Conservation (phyloP, 2,329 filamentous ascomycete species). For the Xylariaceae sp. region DNA sequence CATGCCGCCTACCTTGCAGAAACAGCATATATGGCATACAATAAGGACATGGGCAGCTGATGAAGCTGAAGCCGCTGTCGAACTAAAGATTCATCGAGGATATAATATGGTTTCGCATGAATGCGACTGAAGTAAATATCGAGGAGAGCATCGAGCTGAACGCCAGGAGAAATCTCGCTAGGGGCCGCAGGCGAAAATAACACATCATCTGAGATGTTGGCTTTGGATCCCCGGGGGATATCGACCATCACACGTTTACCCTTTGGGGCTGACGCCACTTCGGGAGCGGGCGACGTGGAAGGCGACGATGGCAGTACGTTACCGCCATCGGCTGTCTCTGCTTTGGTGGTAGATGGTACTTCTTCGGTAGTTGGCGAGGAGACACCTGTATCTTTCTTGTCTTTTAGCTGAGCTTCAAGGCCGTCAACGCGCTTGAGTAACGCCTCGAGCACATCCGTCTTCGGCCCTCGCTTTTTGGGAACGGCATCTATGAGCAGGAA, state of each 20-base stretch:
- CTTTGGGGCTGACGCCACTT: conserved; percentile 36
- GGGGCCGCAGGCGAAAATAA: conserved; percentile 39
- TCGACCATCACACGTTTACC: conserved; percentile 40
- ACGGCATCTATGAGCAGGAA: conserved; percentile 62
- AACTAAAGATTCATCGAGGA: conserved; percentile 72
- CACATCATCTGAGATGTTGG: conserved; percentile 34
- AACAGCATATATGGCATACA: conserved; percentile 58
- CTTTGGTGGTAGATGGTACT: conserved; percentile 18
- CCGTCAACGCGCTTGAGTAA: conserved; percentile 81
- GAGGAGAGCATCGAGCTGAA: conserved; percentile 60
- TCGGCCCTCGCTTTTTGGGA: conserved; percentile 84
- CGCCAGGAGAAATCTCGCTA: conserved; percentile 44
- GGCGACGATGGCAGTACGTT: conserved; percentile 18
- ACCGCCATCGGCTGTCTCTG: conserved; percentile 25
- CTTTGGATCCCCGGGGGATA: conserved; percentile 31
- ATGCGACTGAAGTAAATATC: conserved; percentile 77
- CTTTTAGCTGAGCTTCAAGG: conserved; percentile 73
- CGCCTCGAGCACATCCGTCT: conserved; percentile 84
- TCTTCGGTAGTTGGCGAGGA: conserved; percentile 37
- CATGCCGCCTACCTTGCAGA: conserved; percentile 51
- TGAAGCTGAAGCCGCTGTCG: conserved; percentile 68
- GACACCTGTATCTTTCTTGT: conserved; percentile 50
- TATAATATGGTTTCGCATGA: conserved; percentile 77
- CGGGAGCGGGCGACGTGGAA: conserved; percentile 23
- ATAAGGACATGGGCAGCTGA: conserved; percentile 55